Evolutionary conservation across 2,329 filamentous ascomycete species (phyloP).

Genomic region (Amesomyces nigricolor): DNA sequence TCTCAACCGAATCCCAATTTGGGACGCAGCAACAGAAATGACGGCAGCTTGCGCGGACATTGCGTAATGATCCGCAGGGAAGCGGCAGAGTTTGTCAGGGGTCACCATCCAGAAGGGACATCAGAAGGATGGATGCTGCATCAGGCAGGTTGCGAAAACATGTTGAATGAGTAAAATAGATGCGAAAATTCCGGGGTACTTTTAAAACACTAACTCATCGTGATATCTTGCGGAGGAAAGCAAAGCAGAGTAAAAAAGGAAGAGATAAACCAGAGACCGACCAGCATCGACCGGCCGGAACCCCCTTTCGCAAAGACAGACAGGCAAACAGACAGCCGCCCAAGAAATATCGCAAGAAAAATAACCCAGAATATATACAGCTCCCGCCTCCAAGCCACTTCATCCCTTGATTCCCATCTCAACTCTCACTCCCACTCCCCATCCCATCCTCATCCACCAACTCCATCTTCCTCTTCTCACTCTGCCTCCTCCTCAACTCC

Average conservation of each 20-base stretch:
- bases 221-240: not conserved
- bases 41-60: slow-evolving; percentile 14
- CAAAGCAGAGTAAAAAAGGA: no score
- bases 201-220: slow-evolving; percentile 17
- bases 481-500: slow-evolving; percentile 52
- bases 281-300: no score
- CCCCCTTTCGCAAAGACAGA: no score
- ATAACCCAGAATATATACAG: not conserved
- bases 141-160: no score
- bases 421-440: slow-evolving; percentile 2
- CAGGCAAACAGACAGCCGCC: no score
- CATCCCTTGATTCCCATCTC: no score
- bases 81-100: not conserved
- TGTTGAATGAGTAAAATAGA: no score
- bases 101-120: not conserved
- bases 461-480: slow-evolving; percentile 33
- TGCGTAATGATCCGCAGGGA: slow-evolving; percentile 11
- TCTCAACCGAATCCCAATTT: not conserved
- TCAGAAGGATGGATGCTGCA: no score
- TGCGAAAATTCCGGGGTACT: no score
- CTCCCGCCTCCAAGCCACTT: no score
- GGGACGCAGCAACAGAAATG: not conserved
- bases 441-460: slow-evolving; percentile 36
- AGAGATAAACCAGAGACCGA: no score
- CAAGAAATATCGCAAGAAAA: no score